phyloP scores from a whole-genome alignment of 495 filamentous ascomycete species.

The Alectoria sarmentosa region DNA sequence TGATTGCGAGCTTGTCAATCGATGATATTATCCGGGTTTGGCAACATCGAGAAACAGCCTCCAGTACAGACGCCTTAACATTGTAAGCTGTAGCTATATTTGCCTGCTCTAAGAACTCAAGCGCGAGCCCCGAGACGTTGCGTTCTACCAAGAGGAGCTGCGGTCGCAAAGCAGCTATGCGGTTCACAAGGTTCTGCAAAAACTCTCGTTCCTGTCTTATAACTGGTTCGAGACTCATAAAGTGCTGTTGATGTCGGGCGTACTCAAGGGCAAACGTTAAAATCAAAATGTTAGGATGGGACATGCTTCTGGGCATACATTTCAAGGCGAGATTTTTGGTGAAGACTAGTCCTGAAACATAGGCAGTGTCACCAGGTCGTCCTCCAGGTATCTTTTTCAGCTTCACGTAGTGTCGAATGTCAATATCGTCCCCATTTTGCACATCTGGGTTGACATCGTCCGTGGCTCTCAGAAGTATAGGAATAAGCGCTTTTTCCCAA shows the following conservation, averaged over 20 bases:
- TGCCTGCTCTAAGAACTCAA: slow-evolving; percentile 79
- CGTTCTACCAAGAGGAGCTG: slow-evolving; percentile 82
- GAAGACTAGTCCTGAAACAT: slow-evolving; percentile 94
- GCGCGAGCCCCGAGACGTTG: slow-evolving; percentile 81
- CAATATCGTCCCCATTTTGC: slow-evolving; percentile 83
- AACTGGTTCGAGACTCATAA: slow-evolving; percentile 97
- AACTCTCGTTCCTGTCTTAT: slow-evolving; percentile 97
- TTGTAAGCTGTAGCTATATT: slow-evolving; percentile 91
- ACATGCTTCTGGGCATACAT: slow-evolving; percentile 84
- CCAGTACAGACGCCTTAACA: slow-evolving; percentile 90
- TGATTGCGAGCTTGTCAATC: slow-evolving; percentile 84
- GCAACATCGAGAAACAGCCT: slow-evolving; percentile 85
- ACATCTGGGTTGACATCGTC: slow-evolving; percentile 94
- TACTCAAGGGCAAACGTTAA: slow-evolving; percentile 96
- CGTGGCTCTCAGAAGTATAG: slow-evolving; percentile 84
- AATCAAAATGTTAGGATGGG: slow-evolving; percentile 80
- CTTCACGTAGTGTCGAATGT: slow-evolving; percentile 98
- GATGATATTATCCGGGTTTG: slow-evolving; percentile 90
- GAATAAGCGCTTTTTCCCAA: slow-evolving; percentile 90
- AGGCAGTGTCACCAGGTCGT: slow-evolving; percentile 80
- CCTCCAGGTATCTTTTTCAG: slow-evolving; percentile 93
- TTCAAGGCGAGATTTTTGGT: slow-evolving; percentile 95
- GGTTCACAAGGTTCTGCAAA: slow-evolving; percentile 81
- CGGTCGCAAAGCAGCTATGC: slow-evolving; percentile 80
- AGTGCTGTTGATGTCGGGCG: slow-evolving; percentile 87